Conservation (phyloP, 2,329 filamentous ascomycete species). For the Aspergillus sp. region DNA sequence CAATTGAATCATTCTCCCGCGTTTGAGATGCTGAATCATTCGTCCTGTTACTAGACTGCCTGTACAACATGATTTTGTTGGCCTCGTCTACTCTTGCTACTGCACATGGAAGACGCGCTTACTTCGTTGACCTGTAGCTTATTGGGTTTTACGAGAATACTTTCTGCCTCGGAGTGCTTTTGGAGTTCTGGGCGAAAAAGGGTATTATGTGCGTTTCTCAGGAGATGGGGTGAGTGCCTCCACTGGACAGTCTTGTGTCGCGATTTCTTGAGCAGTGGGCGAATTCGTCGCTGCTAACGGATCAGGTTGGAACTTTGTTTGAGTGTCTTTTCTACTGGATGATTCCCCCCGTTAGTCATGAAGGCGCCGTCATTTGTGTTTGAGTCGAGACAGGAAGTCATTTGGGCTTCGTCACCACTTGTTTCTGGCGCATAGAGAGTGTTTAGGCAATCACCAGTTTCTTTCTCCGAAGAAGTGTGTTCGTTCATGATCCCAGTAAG, state of each 20-base stretch:
- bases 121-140: constrained; percentile 29
- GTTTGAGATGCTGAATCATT: constrained; percentile 39
- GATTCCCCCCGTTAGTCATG: constrained; percentile 35
- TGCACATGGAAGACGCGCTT: constrained; percentile 10
- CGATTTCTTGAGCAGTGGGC: constrained; percentile 17
- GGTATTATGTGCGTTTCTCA: constrained; percentile 18
- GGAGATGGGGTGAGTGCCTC: constrained; percentile 14
- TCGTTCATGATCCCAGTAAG: not conserved
- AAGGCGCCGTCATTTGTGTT: constrained; percentile 17
- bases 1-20: constrained; percentile 43
- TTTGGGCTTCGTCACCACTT: not conserved
- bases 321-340: constrained; percentile 28
- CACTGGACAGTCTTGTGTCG: constrained; percentile 20
- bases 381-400: constrained; percentile 10
- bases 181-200: constrained; percentile 26
- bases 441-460: constrained; percentile 4
- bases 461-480: not conserved
- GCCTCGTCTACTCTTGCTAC: constrained; percentile 26
- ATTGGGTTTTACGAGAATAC: constrained; percentile 22
- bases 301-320: constrained; percentile 14
- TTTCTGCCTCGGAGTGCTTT: constrained; percentile 21
- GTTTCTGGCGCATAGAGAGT: constrained; percentile 10
- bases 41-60: constrained; percentile 39
- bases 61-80: constrained; percentile 41
- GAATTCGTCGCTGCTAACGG: constrained; percentile 15